A percentile compares a stretch with the other conserved stretches of the same genome.
Conservation (phyloP, 2,329 filamentous ascomycete genomes). For the Botrytis fragariae region DNA sequence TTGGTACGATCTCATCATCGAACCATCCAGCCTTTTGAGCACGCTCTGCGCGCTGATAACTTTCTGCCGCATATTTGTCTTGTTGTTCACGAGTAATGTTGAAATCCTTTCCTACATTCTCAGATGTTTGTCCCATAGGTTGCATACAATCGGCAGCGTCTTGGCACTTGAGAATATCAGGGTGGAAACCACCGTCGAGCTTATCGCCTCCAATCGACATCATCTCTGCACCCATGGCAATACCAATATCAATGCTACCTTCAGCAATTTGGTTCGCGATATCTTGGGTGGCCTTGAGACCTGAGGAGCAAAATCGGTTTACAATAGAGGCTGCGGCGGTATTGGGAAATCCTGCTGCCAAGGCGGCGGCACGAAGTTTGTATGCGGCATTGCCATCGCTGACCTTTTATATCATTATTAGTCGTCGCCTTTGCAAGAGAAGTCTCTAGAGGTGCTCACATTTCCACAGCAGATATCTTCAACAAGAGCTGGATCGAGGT, state of each 20-base stretch:
- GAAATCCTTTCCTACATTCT: conserved; percentile 93
- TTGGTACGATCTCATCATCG: conserved; percentile 90
- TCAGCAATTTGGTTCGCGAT: conserved; percentile 82
- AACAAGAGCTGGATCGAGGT: conserved; percentile 74
- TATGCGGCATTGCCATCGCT: conserved; percentile 83
- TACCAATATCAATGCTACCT: conserved; percentile 80
- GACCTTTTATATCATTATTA: conserved; percentile 52
- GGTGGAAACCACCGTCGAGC: conserved; percentile 71
- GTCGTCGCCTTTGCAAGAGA: background rate
- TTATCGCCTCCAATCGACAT: conserved; percentile 76
- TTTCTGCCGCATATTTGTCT: conserved; percentile 83
- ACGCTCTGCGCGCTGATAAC: conserved; percentile 79
- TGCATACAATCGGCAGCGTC: conserved; percentile 84
- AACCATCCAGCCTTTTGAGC: conserved; percentile 91
- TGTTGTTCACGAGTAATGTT: conserved; percentile 75
- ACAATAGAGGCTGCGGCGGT: conserved; percentile 77
- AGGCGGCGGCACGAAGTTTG: conserved; percentile 81
- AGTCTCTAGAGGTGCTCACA: conserved; percentile 49
- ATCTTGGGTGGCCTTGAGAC: conserved; percentile 91
- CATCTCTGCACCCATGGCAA: conserved; percentile 84
- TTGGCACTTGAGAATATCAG: conserved; percentile 69
- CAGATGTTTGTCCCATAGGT: conserved; percentile 97
- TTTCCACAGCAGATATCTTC: conserved; percentile 94
- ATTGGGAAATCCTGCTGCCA: conserved; percentile 91
- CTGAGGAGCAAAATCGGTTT: conserved; percentile 97